Evolutionary conservation across 305 asterid species (phyloP), one percentile per base, ranked within the genome.

Genomic region (Fraxinus greggii): DNA sequence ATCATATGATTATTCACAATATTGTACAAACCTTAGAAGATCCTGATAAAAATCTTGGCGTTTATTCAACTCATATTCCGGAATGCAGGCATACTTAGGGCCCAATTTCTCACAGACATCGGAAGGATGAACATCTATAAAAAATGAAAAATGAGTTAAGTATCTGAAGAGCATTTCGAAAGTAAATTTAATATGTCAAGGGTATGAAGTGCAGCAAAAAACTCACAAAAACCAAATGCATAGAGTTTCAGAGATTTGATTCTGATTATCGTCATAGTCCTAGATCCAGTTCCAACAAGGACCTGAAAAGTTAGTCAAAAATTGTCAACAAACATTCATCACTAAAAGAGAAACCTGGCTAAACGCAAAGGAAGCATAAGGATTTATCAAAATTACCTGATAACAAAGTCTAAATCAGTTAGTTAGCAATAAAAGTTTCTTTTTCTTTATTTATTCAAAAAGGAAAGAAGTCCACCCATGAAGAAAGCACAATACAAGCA

Each of bases 211-310:
- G 35, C 70, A 48, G 79, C n/a, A 48, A 67, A 78, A 79, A 80
- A 91, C 98, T 92, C 90, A 97, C 99, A 97, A 85, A 97, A 95
- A 75, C 98, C 99, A 87, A 92, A 97, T 73, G 99, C 99, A 78
- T 97, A 97, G 83, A 97, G 85, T 86, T 92, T 92, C 75, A 97
- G 90, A 80, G 99, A 90, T 85, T 97, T 95, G 80, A 97, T 91
- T 88, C 93, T 90, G 85, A 97, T 84, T 77, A 95, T 87, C 79
- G 90, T 97, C 97, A 94, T 90, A 69, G 84, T 92, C 88, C 96
- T 93, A 42, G 98, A 92, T 80, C 99, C 99, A 82, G 99, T 93
- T 85, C 97, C 99, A 79, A 97, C 99, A 89, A 97, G 98, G 82
- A 97, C 91, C 99, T 97, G 89, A 87, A 79, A 48, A 82, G 72